Evolutionary conservation across 345 rosid species (phyloP), one percentile per base, ranked within the genome.

Genomic region (Gossypioides kirkii): DNA sequence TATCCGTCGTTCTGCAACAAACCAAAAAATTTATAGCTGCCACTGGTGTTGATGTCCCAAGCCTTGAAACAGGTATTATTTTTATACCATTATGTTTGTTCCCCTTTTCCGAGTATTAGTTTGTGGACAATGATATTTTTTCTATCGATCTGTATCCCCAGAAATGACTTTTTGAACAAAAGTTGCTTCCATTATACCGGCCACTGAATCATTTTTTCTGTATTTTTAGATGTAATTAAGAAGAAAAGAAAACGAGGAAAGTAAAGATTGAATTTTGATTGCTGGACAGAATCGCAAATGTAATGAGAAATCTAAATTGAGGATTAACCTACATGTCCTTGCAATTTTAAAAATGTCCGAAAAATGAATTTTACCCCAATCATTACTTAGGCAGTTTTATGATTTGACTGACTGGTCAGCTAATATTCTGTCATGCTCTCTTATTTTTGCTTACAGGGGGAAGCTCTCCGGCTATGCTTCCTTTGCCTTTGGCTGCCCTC

Each of bases 41-140:
- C 77, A 88, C 96, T 76, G 99, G 98, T 46, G 94, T 92, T 81
- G 90, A 89, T 76, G 94, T 92, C 76, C 98, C 99, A 26, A 91
- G 89, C 82, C 89, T 95, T 71, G 62, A 93, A 52, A 67, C 83
- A 76, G 98, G 99, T 92, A 89, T 76, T 79, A 66, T 38, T 46
- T 32, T 25, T 61, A 16, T 45, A 26, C 25, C 54, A 45, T 60
- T 59, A 20, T 55, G 16, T 70, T n/a, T 69, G 16, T 38, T 71
- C 14, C 49, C 13, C 11, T 2, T 26, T 36, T 10, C 41, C 0
- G 1, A 26, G 10, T 26, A 47, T 67, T 55, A 22, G 62, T 69
- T 18, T 26, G 46, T 69, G 12, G 58, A 50, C 46, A 25, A 43
- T 59, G 42, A 61, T 59, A 69, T 18, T 2, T 70, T 68, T 56